phyloP scores from a whole-genome alignment of 495 filamentous ascomycete species.

The Trypethelium eluteriae region DNA sequence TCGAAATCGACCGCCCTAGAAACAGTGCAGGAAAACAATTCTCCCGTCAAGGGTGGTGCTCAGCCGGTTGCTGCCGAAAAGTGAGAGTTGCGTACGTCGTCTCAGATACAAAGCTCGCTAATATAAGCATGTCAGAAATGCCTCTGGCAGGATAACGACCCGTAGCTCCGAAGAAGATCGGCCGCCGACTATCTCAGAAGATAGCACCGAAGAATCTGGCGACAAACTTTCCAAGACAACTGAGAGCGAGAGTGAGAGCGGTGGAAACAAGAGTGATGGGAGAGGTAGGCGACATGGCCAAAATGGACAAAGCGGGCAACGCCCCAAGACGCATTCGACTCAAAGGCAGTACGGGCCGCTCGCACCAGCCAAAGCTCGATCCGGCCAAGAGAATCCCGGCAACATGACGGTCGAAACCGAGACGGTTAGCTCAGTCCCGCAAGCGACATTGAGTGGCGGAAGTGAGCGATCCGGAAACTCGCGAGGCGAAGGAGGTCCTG shows the following conservation, averaged over 20 bases:
- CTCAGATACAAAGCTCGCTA: conserved; percentile 54
- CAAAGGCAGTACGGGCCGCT: conserved; percentile 35
- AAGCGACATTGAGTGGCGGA: conserved; percentile 68
- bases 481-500: conserved; percentile 48
- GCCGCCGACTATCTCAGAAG: conserved; percentile 35
- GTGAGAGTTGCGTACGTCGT: conserved; percentile 34
- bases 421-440: conserved; percentile 84
- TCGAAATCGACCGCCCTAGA: conserved; percentile 54
- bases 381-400: conserved; percentile 65
- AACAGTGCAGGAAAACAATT: conserved; percentile 87
- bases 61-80: neutral
- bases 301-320: conserved; percentile 25
- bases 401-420: conserved; percentile 99
- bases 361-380: conserved; percentile 44
- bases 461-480: conserved; percentile 49
- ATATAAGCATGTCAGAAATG: neutral
- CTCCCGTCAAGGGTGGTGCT: conserved; percentile 24
- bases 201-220: conserved; percentile 33
- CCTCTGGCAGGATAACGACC: neutral
- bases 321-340: conserved; percentile 27
- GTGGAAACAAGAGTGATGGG: conserved; percentile 39
- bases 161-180: conserved; percentile 37
- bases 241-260: conserved; percentile 59
- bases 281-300: conserved; percentile 24
- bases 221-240: conserved; percentile 23